Conservation (phyloP, 805 yeast species). For the Vanderwaltozyma tropicalis region DNA sequence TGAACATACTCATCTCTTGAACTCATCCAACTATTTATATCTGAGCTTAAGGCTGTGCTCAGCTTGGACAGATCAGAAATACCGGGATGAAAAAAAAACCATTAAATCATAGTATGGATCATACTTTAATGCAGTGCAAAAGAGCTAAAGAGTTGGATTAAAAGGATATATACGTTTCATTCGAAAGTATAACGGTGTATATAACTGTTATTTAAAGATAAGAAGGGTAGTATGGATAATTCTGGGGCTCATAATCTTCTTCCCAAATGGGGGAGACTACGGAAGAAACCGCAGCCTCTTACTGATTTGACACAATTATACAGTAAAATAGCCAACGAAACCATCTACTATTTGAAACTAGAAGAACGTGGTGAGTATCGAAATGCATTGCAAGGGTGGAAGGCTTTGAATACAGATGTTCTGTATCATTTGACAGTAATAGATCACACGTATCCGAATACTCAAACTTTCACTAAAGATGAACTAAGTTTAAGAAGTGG, state of each 20-base stretch:
- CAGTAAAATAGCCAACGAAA: slow-evolving; percentile 49
- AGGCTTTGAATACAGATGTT: slow-evolving; percentile 52
- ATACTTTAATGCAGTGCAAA: not conserved
- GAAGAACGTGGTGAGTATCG: slow-evolving; percentile 45
- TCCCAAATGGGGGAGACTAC: slow-evolving; percentile 18
- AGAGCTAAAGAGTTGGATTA: not conserved
- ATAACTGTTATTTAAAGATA: too few species aligned
- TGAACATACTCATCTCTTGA: too few species aligned
- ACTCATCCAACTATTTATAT: too few species aligned
- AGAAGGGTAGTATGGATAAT: not conserved
- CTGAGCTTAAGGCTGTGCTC: too few species aligned
- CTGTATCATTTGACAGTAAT: slow-evolving; percentile 45
- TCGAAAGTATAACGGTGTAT: too few species aligned
- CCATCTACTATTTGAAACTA: slow-evolving; percentile 45
- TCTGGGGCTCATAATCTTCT: slow-evolving; percentile 1
- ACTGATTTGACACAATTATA: slow-evolving; percentile 51
- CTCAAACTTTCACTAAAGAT: slow-evolving; percentile 32
- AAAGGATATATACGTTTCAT: not conserved
- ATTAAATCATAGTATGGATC: not conserved
- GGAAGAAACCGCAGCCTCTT: slow-evolving; percentile 52
- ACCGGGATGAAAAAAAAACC: too few species aligned
- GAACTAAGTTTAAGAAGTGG: slow-evolving; percentile 35
- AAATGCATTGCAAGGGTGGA: slow-evolving; percentile 65
- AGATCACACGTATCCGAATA: slow-evolving; percentile 32
- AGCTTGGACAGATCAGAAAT: too few species aligned